phyloP scores from a whole-genome alignment of 306 rosid genomes.

The Hippophae gyantsensis region DNA sequence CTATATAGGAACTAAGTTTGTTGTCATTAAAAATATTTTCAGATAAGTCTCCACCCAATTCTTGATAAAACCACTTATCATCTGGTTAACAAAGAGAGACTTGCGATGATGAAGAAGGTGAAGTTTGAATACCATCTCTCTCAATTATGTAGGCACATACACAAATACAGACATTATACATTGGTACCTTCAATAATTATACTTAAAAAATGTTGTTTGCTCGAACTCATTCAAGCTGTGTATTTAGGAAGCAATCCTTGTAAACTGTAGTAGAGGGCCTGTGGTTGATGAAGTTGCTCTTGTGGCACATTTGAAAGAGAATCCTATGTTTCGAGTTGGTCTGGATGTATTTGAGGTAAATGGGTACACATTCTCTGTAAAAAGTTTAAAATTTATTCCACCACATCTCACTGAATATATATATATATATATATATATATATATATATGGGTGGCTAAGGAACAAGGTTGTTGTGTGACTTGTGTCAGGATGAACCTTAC shows the following conservation, averaged over 20 bases:
- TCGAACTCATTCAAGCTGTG: conserved; percentile 7
- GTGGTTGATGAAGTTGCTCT: conserved; percentile 93
- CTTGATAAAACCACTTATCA: conserved; percentile 94
- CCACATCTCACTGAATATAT: background rate
- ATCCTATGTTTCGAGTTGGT: conserved; percentile 95
- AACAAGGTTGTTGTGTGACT: background rate
- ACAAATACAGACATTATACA: background rate
- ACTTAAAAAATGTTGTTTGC: background rate
- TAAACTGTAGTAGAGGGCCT: conserved; percentile 97
- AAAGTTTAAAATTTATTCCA: background rate
- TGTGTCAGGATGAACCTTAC: conserved; percentile 75
- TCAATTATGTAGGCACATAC: conserved; percentile 3
- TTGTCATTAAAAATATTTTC: conserved; percentile 21
- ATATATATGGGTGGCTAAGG: background rate
- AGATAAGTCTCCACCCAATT: conserved; percentile 97
- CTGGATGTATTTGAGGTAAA: conserved; percentile 94
- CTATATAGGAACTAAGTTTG: conserved; percentile 9
- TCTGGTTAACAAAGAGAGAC: conserved; percentile 86
- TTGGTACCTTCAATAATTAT: background rate
- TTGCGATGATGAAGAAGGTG: conserved; percentile 86
- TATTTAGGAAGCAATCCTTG: conserved; percentile 77
- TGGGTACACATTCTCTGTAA: background rate
- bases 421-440: background rate
- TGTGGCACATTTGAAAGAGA: conserved; percentile 73
- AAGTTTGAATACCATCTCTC: conserved; percentile 6